Percentiles rank a stretch among this genome's conserved stretches.
Conservation (phyloP, 768 basidiomycete genomes). For the Thelephora ganbajun region DNA sequence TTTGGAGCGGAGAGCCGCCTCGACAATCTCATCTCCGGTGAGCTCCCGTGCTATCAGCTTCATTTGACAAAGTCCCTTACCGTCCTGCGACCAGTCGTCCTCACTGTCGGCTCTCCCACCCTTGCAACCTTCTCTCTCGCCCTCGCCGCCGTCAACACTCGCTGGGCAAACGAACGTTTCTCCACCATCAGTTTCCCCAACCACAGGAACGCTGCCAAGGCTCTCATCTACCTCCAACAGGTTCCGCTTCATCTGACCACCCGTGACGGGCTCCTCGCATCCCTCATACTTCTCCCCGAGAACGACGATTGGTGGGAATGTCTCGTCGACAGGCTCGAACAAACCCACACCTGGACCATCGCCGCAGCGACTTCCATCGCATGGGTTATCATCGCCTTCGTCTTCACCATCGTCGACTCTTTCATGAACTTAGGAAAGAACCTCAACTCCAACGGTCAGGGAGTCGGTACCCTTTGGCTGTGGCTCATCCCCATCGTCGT, state of each 20-base stretch:
- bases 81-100: conserved; percentile 12
- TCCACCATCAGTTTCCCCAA: conserved; percentile 19
- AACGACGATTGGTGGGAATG: conserved; percentile 30
- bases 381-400: conserved; percentile 32
- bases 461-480: conserved; percentile 26
- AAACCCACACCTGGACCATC: conserved; percentile 25
- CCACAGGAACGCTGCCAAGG: conserved; percentile 16
- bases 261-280: conserved; percentile 18
- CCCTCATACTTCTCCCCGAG: conserved; percentile 26
- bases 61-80: not conserved
- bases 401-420: conserved; percentile 21
- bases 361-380: conserved; percentile 24
- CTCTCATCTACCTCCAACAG: conserved; percentile 29
- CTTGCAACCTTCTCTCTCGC: conserved; percentile 32
- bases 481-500: conserved; percentile 27
- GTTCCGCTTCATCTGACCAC: conserved; percentile 19
- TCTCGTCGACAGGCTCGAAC: conserved; percentile 19
- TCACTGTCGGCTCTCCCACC: conserved; percentile 30
- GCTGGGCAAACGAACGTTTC: conserved; percentile 25
- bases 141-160: conserved; percentile 28
- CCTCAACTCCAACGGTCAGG: conserved; percentile 22
- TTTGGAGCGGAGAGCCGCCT: conserved; percentile 25
- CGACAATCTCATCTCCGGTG: conserved; percentile 25
- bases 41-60: not conserved
- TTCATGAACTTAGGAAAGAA: conserved; percentile 6